Base-by-base conservation (phyloP, 2,329 filamentous ascomycete genomes). In the Mycosphaerella sp. region DNA sequence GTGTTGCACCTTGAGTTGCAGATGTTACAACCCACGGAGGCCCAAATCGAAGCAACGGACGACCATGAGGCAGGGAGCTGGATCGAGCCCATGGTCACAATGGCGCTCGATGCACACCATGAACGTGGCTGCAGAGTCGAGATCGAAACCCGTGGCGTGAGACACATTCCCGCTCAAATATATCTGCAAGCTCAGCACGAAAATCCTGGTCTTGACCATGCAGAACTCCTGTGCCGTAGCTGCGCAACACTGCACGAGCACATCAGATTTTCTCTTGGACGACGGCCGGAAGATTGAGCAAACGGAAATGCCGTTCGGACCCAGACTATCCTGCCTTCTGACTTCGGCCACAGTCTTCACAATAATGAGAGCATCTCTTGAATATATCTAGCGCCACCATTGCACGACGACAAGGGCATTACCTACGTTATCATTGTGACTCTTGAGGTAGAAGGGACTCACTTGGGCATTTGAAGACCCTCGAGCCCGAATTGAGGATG, bases 1-100 rank as follows among this genome's bases (percentile, higher is more conserved):
- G 59, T 47, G 21, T 51, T 69, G 26, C 60, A 63, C 39, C 55
- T 69, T 4, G 59, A 63, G 31, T 47, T 69, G 6, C 59, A 64
- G 12, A 62, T 64, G 60, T 56, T 65, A 12, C 61, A 67, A 29
- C 63, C 61, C 12, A 64, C 62, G 45, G 65, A 67, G 46, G 60
- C 60, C 12, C 59, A 61, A 6, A 67, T 69, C 9, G 47, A 59
- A 36, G 54, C 60, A 12, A 65, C 64, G 2, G 26, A 38, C 4
- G 67, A 68, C 38, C 45, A 54, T 7, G 62, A 64, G 6, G 64
- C 62, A 5, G 52, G 49, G 9, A 42, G 49, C 1, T 69, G 67
- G 67, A 62, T 67, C 32, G 54, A 54, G 46, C 66, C 66, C 4
- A 68, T 69, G 53, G 53, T 68, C 32, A 26, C 54, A n/a, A 67